phyloP scores from a whole-genome alignment of 2,329 filamentous ascomycete genomes.

The Lasiodiplodia sp. region DNA sequence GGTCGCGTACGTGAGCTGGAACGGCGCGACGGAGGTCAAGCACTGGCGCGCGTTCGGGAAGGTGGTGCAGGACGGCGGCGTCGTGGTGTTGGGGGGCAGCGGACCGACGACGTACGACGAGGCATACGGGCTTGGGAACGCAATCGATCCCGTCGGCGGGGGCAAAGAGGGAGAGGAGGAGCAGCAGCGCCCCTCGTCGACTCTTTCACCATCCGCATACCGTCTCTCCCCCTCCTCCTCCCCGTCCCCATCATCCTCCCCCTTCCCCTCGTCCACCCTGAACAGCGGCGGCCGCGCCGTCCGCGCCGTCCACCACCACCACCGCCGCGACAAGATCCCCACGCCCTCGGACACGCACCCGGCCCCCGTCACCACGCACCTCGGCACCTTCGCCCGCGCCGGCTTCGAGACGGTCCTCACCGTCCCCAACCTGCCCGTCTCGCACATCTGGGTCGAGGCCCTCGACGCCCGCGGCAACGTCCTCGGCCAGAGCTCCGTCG shows the following conservation, averaged over 20 bases:
- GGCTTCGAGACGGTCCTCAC: constrained; percentile 28
- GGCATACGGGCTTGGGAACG: not conserved
- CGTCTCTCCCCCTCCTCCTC: not conserved
- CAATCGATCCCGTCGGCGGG: too few relatives aligned
- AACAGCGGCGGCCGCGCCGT: not conserved
- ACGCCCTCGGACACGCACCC: not conserved
- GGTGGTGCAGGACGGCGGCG: constrained; percentile 2
- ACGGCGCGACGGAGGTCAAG: constrained; percentile 58
- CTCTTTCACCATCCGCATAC: not conserved
- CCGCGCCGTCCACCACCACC: too few relatives aligned
- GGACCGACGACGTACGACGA: not conserved
- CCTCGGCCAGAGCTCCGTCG: not conserved
- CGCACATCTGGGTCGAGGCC: constrained; percentile 18
- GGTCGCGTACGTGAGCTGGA: constrained; percentile 61
- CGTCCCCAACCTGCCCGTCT: constrained; percentile 11
- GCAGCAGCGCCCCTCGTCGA: not conserved
- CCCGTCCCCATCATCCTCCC: not conserved
- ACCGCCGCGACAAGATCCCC: not conserved
- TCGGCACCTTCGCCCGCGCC: constrained; percentile 21
- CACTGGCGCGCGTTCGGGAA: constrained; percentile 48
- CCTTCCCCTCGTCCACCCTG: not conserved
- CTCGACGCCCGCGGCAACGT: constrained; percentile 10
- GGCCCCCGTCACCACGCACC: not conserved
- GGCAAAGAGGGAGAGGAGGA: not conserved
- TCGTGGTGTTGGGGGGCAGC: not conserved